These are phyloP conservation scores for Scutellaria galericulata DNA, from an alignment of 257 asterid genomes.

Conservation along the genomic window DNA sequence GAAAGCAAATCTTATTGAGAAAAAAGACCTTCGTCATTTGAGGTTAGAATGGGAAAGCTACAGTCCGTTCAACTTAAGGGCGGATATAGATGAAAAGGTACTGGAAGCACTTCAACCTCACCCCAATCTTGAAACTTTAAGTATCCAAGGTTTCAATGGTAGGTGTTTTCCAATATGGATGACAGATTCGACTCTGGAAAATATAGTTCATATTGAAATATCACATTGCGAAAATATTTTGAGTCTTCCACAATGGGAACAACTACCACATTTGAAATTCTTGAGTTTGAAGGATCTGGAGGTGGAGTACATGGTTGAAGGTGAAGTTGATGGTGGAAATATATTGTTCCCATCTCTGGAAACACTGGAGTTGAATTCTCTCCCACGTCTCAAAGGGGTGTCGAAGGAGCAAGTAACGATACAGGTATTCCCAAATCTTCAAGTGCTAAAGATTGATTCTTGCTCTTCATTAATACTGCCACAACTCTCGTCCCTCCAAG, in stretches of 20 bases:
- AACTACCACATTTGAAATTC: slow-evolving; percentile 16
- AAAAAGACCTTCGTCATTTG: slow-evolving; percentile 33
- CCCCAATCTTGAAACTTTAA: background rate
- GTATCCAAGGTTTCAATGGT: slow-evolving; percentile 10
- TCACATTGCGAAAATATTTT: background rate
- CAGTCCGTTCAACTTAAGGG: background rate
- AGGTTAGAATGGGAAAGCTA: slow-evolving; percentile 24
- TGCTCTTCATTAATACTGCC: no score
- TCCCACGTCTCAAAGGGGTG: no score
- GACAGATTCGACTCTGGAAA: slow-evolving; percentile 20
- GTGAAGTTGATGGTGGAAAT: background rate
- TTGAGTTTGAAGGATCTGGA: background rate
- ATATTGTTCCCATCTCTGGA: no score
- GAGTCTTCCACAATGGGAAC: slow-evolving; percentile 32
- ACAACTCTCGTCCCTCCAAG: background rate
- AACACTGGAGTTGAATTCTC: no score
- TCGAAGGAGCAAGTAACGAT: no score
- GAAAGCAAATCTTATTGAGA: slow-evolving; percentile 32
- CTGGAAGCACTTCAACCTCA: background rate
- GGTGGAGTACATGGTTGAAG: slow-evolving; percentile 31
- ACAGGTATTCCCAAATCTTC: no score
- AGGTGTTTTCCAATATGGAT: slow-evolving; percentile 32
- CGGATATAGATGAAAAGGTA: background rate
- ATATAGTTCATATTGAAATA: slow-evolving; percentile 1
- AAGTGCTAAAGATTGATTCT: no score